Percentiles rank a stretch among this genome's conserved stretches.
phyloP scores from a whole-genome alignment of 345 rosid genomes.

The Anastatica hierochuntica region DNA sequence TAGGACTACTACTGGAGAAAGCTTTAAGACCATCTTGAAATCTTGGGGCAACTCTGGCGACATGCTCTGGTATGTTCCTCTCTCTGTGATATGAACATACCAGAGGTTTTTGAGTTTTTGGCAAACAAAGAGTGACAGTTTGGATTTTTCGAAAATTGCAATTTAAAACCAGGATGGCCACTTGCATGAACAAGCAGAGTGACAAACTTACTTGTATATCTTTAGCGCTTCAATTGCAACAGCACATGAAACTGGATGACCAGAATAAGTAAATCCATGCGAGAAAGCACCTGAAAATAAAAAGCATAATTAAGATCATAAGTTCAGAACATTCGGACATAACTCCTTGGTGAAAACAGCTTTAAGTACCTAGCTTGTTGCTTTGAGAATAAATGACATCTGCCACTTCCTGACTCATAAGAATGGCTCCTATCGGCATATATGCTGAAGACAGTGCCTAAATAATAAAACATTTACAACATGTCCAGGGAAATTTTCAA shows the following conservation, averaged over 20 bases:
- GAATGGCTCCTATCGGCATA: constrained; percentile 91
- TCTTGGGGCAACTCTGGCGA: constrained; percentile 44
- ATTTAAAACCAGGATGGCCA: background rate
- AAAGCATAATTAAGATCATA: background rate
- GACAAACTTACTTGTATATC: constrained; percentile 50
- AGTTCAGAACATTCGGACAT: background rate
- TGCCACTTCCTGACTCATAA: constrained; percentile 72
- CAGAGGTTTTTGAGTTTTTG: background rate
- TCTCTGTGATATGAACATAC: constrained; percentile 42
- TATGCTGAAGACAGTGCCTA: constrained; percentile 94
- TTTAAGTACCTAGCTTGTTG: constrained; percentile 75
- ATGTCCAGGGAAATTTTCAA: background rate
- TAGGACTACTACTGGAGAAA: constrained; percentile 58
- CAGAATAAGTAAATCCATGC: constrained; percentile 96
- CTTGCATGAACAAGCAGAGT: background rate
- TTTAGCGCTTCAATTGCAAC: constrained; percentile 73
- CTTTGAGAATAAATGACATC: constrained; percentile 89
- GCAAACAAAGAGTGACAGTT: too few relatives aligned
- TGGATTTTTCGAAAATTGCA: background rate
- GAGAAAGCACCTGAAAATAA: constrained; percentile 52
- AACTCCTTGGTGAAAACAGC: background rate
- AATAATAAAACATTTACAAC: background rate
- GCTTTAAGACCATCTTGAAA: constrained; percentile 91
- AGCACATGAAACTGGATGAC: constrained; percentile 92
- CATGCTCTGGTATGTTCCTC: constrained; percentile 57